These are phyloP conservation scores for Pseudopyrenochaeta lycopersici DNA, from an alignment of 2,329 filamentous ascomycete species.

Conservation along the genomic window DNA sequence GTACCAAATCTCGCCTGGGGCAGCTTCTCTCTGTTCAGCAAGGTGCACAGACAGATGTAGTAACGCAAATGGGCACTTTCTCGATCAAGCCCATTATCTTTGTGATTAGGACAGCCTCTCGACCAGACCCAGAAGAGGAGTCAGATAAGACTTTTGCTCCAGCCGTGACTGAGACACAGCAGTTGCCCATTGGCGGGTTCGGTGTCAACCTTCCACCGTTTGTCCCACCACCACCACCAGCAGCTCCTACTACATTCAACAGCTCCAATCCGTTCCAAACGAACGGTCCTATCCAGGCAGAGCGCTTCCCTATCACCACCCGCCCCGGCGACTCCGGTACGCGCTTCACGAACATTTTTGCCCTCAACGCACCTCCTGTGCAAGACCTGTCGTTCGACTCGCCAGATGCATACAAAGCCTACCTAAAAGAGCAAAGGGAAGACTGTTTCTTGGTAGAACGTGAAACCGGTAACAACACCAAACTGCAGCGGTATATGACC, in stretches of 20 bases:
- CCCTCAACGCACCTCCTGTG: neutral
- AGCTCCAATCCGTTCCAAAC: neutral
- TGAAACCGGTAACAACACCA: neutral
- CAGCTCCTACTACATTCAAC: neutral
- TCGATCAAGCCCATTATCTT: slow-evolving; percentile 20
- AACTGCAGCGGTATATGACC: slow-evolving; percentile 15
- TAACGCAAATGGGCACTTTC: slow-evolving; percentile 23
- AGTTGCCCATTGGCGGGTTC: neutral
- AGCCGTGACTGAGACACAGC: neutral
- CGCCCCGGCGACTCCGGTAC: too few species aligned
- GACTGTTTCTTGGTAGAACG: slow-evolving; percentile 7
- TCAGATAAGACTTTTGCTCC: neutral
- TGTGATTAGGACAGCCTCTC: slow-evolving; percentile 3
- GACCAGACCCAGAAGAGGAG: neutral
- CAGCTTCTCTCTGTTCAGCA: slow-evolving; percentile 20
- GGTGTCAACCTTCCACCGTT: neutral
- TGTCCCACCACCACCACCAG: neutral
- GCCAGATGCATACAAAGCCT: neutral
- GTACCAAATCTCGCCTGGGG: slow-evolving; percentile 19
- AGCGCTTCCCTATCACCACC: too few species aligned
- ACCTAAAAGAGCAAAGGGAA: slow-evolving; percentile 12
- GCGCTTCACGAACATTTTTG: neutral
- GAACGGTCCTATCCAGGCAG: too few species aligned
- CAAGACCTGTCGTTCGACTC: neutral
- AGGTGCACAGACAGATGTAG: slow-evolving; percentile 8